Evolutionary conservation across 2,329 filamentous ascomycete species (phyloP).

Genomic region (Hymenoscyphus linearis): DNA sequence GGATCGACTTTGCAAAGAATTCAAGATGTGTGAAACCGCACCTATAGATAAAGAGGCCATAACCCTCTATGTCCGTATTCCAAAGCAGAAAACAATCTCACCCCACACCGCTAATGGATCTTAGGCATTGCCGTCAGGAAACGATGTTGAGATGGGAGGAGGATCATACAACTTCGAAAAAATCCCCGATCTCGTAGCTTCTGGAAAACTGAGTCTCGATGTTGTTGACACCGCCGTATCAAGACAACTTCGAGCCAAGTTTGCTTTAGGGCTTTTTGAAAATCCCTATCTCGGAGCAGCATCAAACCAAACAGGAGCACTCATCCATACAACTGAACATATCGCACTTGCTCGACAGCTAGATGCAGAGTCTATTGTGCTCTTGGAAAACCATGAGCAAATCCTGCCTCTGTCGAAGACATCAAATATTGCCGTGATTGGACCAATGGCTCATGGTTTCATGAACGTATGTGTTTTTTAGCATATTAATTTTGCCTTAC

Average conservation of each 20-base stretch:
- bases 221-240: constrained; percentile 62
- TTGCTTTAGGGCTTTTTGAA: constrained; percentile 66
- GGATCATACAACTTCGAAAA: constrained; percentile 65
- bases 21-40: constrained; percentile 55
- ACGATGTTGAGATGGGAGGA: constrained; percentile 72
- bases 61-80: constrained; percentile 45
- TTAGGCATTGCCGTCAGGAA: constrained; percentile 59
- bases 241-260: constrained; percentile 62
- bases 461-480: constrained; percentile 53
- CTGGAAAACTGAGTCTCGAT: constrained; percentile 53
- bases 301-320: constrained; percentile 46
- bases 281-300: constrained; percentile 58
- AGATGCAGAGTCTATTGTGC: constrained; percentile 71
- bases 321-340: constrained; percentile 65
- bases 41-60: constrained; percentile 62
- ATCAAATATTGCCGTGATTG: constrained; percentile 67
- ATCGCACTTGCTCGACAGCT: constrained; percentile 65
- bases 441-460: constrained; percentile 67
- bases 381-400: constrained; percentile 70
- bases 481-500: constrained; percentile 1
- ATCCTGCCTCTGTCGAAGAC: constrained; percentile 61
- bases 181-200: constrained; percentile 59
- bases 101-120: background rate
- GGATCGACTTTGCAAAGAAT: constrained; percentile 59
- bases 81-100: background rate